Base-by-base conservation (phyloP, 2,329 filamentous ascomycete species). In the Sporothrix luriei region DNA sequence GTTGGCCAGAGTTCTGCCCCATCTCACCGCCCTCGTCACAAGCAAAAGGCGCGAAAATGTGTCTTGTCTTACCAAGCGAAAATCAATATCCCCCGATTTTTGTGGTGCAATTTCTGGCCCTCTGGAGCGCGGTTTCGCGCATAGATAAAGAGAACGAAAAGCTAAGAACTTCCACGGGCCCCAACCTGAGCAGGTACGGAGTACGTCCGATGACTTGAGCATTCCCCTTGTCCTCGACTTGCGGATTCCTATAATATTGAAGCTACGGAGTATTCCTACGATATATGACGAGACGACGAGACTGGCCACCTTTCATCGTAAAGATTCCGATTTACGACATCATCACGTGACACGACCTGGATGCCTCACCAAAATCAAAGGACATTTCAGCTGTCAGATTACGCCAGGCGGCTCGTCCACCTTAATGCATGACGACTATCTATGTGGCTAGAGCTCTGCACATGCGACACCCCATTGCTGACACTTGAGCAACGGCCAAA, bases 11-110 rank as follows among this genome's bases (percentile, higher is more conserved):
- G 1, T 24, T 67, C 55, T 71, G 70, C 70, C 70, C 16, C 9
- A 4, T 2, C 4, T 3, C 61, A 71, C 70, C 70, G 68, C 70
- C 52, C 57, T 71, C 55, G 55, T 69, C 70, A 71, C 67, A 67
- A 69, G 62, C 70, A 19, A 71, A 46, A 43, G 26, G 46, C 61
- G 66, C 51, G 57, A 67, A 40, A 38, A 26, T 43, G 46, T 14
- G 24, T 29, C 26, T 61, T 24, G 65, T 48, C 51, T 52, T 52
- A 61, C 38, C 57, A 46, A 46, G 38, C 24, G n/a, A 7, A 19
- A 33, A 64, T 48, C 33, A 33, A 33, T 29, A 13, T 4, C 40
- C 43, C 62, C 62, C 62, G 62, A 19, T 29, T 66, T 33, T 51
- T 10, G 26, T 24, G 29, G 61, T 29, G 48, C 29, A 52, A 52